Percentiles rank a stretch among this genome's conserved stretches.
phyloP scores from a whole-genome alignment of 495 filamentous ascomycete species.

The Neurospora sp. region DNA sequence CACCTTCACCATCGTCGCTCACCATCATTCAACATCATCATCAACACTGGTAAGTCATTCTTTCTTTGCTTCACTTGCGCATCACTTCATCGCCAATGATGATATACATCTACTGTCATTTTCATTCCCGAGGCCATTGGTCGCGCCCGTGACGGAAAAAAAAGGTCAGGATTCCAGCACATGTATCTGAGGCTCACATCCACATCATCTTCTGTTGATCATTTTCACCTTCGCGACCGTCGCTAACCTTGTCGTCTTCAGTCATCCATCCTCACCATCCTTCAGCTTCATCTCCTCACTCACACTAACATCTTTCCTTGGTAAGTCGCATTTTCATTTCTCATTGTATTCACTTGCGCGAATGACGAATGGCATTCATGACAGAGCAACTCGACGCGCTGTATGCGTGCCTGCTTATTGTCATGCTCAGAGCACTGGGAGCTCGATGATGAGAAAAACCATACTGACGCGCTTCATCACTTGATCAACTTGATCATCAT shows the following conservation, averaged over 20 bases:
- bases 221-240: not conserved
- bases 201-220: not conserved
- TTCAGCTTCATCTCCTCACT: not conserved
- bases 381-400: not conserved
- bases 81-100: not conserved
- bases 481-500: not conserved
- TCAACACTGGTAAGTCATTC: not conserved
- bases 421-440: not conserved
- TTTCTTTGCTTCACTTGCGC: not conserved
- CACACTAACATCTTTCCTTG: not conserved
- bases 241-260: not conserved
- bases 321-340: not conserved
- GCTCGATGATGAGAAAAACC: not conserved
- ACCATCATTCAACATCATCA: not conserved
- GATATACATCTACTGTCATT: not conserved
- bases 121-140: not conserved
- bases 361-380: not conserved
- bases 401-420: not conserved
- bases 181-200: not conserved
- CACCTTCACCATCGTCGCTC: not conserved
- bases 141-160: not conserved
- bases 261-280: not conserved
- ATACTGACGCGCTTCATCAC: not conserved
- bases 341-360: not conserved
- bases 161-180: not conserved